Conservation (phyloP, 2,329 filamentous ascomycete species). For the Stenocarpella maydis region DNA sequence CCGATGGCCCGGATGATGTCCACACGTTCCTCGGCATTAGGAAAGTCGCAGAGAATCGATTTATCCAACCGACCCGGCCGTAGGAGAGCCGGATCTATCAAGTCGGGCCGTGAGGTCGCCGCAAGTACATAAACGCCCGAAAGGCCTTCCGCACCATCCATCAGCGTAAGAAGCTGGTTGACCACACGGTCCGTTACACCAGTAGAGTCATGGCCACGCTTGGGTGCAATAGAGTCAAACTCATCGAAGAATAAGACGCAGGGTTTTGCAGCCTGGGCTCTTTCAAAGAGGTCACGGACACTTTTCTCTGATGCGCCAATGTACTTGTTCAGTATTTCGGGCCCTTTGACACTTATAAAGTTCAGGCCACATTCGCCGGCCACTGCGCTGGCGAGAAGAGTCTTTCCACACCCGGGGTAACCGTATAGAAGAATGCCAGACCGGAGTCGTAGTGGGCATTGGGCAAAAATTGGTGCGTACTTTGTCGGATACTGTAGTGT, state of each 20-base stretch:
- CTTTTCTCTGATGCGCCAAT: slow-evolving; percentile 97
- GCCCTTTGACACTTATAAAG: slow-evolving; percentile 98
- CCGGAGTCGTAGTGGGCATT: slow-evolving; percentile 92
- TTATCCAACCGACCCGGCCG: slow-evolving; percentile 94
- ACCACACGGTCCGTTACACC: slow-evolving; percentile 99
- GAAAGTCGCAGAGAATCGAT: slow-evolving; percentile 90
- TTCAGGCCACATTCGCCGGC: slow-evolving; percentile 97
- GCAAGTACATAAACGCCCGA: slow-evolving; percentile 96
- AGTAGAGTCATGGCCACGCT: slow-evolving; percentile 94
- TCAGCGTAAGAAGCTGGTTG: slow-evolving; percentile 97
- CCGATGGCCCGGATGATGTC: slow-evolving; percentile 91
- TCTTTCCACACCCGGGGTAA: slow-evolving; percentile 96
- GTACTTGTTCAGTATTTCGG: slow-evolving; percentile 98
- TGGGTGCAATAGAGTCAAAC: slow-evolving; percentile 97
- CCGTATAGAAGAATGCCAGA: slow-evolving; percentile 94
- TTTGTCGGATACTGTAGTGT: slow-evolving; percentile 97
- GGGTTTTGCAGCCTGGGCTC: slow-evolving; percentile 87
- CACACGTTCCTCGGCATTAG: slow-evolving; percentile 77
- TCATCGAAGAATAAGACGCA: slow-evolving; percentile 99
- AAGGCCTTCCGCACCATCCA: slow-evolving; percentile 96
- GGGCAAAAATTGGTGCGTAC: slow-evolving; percentile 96
- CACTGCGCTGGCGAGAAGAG: slow-evolving; percentile 93
- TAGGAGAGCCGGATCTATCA: slow-evolving; percentile 93
- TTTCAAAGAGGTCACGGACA: slow-evolving; percentile 92
- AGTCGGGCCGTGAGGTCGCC: slow-evolving; percentile 89